These are phyloP conservation scores for Ganoderma lingzhi DNA, from an alignment of 1,284 basidiomycete genomes.

Conservation along the genomic window DNA sequence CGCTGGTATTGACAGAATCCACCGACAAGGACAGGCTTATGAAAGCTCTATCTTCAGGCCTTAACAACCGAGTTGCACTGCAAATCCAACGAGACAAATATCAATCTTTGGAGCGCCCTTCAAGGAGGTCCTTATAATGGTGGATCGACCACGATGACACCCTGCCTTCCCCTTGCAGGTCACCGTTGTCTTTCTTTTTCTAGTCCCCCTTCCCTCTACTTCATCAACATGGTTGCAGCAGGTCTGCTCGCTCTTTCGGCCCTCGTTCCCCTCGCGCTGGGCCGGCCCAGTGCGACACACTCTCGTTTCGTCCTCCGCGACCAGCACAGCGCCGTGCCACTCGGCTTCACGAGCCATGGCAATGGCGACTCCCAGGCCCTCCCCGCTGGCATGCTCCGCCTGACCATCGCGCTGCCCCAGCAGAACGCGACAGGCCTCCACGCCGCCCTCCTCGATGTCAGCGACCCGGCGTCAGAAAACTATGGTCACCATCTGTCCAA, in stretches of 20 bases:
- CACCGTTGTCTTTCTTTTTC: slow-evolving; percentile 23
- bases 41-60: slow-evolving; percentile 11
- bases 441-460: slow-evolving; percentile 33
- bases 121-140: slow-evolving; percentile 7
- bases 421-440: slow-evolving; percentile 34
- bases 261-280: slow-evolving; percentile 33
- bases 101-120: slow-evolving; percentile 10
- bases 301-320: slow-evolving; percentile 32
- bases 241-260: slow-evolving; percentile 33
- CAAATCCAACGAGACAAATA: neutral
- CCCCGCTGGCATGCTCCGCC: slow-evolving; percentile 29
- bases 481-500: slow-evolving; percentile 35
- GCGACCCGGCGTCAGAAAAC: slow-evolving; percentile 31
- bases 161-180: slow-evolving; percentile 23
- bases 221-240: slow-evolving; percentile 36
- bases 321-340: slow-evolving; percentile 21
- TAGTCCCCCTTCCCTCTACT: slow-evolving; percentile 17
- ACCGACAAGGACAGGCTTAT: neutral
- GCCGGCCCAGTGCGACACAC: slow-evolving; percentile 32
- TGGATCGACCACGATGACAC: neutral
- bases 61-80: slow-evolving; percentile 15
- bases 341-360: slow-evolving; percentile 26
- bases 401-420: slow-evolving; percentile 38
- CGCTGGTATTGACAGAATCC: neutral
- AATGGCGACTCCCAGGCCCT: slow-evolving; percentile 10